A percentile compares a stretch with the other conserved stretches of the same genome.
phyloP scores from a whole-genome alignment of 495 filamentous ascomycete genomes.

The Xylaria sp. region DNA sequence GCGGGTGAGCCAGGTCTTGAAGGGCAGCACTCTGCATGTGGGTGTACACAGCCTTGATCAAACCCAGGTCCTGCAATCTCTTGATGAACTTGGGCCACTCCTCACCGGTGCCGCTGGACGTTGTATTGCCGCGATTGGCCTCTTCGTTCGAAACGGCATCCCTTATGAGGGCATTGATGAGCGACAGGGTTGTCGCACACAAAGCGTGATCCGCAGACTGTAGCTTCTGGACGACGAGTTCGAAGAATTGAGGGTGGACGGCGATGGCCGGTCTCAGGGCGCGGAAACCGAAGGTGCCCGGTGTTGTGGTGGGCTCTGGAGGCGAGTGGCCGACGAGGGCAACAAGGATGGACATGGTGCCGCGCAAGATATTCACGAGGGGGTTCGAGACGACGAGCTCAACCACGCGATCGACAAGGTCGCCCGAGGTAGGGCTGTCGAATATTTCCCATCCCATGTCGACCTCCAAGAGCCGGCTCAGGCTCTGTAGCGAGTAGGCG shows the following conservation, averaged over 20 bases:
- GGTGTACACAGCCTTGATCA: constrained; percentile 88
- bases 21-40: constrained; percentile 93
- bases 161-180: constrained; percentile 94
- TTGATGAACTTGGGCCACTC: constrained; percentile 98
- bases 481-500: constrained; percentile 89
- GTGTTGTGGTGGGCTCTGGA: constrained; percentile 47
- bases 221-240: constrained; percentile 87
- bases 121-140: constrained; percentile 34
- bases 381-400: constrained; percentile 95
- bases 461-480: constrained; percentile 86
- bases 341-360: constrained; percentile 95
- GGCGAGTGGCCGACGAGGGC: constrained; percentile 85
- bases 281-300: constrained; percentile 77
- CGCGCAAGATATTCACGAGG: constrained; percentile 94
- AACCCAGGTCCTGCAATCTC: constrained; percentile 86
- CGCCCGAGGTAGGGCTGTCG: constrained; percentile 55
- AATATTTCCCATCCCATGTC: constrained; percentile 96
- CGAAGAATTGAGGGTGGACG: constrained; percentile 89
- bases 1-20: constrained; percentile 91
- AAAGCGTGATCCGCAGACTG: constrained; percentile 95
- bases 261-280: constrained; percentile 92
- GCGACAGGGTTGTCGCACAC: constrained; percentile 91
- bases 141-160: constrained; percentile 87
- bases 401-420: constrained; percentile 76
- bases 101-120: constrained; percentile 52